Conservation (phyloP, 176 grass and related monocot genomes). For the Musa itinerans region DNA sequence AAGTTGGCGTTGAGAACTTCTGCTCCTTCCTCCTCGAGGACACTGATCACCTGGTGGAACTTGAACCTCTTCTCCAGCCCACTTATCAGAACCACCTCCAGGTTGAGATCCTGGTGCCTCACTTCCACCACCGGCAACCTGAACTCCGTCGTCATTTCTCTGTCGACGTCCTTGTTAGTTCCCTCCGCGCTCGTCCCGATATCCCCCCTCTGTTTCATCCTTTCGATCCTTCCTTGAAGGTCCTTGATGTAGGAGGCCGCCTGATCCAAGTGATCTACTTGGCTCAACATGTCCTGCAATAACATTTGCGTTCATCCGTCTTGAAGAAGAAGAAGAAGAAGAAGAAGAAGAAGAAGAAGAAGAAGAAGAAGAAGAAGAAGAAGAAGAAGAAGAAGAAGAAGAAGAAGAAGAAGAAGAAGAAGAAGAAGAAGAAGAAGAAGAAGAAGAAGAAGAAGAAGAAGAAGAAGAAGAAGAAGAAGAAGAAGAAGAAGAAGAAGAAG, state of each 20-base stretch:
- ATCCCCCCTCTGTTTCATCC: conserved; percentile 31
- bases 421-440: not conserved
- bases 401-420: not conserved
- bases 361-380: not conserved
- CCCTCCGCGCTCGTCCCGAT: too few species aligned
- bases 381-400: not conserved
- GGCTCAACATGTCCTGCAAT: conserved; percentile 45
- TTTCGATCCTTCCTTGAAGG: conserved; percentile 39
- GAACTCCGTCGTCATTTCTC: not conserved
- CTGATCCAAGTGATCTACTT: conserved; percentile 55
- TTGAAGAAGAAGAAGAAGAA: not conserved
- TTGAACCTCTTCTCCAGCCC: conserved; percentile 27
- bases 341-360: not conserved
- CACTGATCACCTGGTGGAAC: conserved; percentile 65
- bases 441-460: not conserved
- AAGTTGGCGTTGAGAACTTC: conserved; percentile 76
- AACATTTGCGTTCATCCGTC: too few species aligned
- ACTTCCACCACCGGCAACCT: conserved; percentile 60
- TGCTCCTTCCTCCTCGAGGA: conserved; percentile 75
- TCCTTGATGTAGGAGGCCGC: conserved; percentile 68
- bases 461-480: not conserved
- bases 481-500: not conserved
- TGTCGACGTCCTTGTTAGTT: not conserved
- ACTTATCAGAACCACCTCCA: conserved; percentile 74
- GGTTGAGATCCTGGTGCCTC: conserved; percentile 30